Conservation (phyloP, 1,139 yeast species). For the Candida pseudoviswanathii region DNA sequence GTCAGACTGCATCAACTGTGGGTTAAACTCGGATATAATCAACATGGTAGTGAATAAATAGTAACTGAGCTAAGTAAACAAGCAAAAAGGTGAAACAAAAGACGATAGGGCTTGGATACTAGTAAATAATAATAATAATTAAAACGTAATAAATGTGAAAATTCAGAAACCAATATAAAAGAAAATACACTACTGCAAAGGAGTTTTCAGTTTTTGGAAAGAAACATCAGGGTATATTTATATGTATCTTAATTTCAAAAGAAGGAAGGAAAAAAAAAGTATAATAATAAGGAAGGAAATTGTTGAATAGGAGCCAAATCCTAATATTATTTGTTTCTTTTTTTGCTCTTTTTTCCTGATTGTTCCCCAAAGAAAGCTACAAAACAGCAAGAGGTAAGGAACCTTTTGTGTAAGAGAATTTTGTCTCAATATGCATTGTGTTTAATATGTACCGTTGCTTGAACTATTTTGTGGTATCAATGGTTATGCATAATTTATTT, state of each 20-base stretch:
- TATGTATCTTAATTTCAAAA: neutral
- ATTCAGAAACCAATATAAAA: neutral
- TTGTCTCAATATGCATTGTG: neutral
- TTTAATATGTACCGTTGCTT: neutral
- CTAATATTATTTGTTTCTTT: neutral
- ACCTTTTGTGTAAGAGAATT: neutral
- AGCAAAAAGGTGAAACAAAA: neutral
- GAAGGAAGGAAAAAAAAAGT: neutral
- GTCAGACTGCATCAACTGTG: constrained; percentile 10
- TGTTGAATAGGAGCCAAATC: too few relatives aligned
- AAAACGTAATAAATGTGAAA: neutral
- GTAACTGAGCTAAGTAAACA: neutral
- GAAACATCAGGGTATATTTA: neutral
- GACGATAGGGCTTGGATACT: too few relatives aligned
- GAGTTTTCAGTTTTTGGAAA: neutral
- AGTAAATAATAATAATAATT: too few relatives aligned
- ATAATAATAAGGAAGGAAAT: neutral
- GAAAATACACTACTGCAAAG: neutral
- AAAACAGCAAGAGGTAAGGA: neutral
- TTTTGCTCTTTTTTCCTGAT: neutral
- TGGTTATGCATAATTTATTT: neutral
- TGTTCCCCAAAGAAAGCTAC: neutral
- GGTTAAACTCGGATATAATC: constrained; percentile 21
- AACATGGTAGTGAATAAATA: constrained; percentile 13
- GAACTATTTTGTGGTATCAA: neutral